Evolutionary conservation across 2,329 filamentous ascomycete genomes (phyloP).

Genomic region (Fusarium xylarioides): DNA sequence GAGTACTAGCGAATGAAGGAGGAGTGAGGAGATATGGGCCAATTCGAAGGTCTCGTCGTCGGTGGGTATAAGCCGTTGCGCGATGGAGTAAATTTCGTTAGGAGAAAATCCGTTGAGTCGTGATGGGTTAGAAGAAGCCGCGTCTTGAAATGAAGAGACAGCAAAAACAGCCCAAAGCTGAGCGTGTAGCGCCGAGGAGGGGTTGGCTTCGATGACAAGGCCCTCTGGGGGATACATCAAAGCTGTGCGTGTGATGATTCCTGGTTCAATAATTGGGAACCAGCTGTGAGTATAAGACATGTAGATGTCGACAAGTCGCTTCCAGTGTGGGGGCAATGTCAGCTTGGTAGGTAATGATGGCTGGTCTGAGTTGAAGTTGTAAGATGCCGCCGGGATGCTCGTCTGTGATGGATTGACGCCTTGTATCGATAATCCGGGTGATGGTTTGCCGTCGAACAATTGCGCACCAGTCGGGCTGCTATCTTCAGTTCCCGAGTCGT

Average conservation of each 20-base stretch:
- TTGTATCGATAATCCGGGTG: conserved; percentile 31
- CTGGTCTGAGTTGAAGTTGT: conserved; percentile 5
- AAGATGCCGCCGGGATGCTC: not conserved
- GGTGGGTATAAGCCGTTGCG: conserved; percentile 58
- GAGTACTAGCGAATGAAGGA: conserved; percentile 70
- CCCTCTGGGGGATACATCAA: conserved; percentile 53
- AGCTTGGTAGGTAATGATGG: conserved; percentile 31
- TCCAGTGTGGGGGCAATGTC: conserved; percentile 62
- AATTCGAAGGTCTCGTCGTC: conserved; percentile 59
- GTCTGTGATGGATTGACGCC: conserved; percentile 18
- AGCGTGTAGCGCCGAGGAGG: conserved; percentile 55
- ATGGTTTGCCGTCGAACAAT: conserved; percentile 30
- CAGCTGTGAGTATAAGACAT: conserved; percentile 80
- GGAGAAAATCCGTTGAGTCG: conserved; percentile 10
- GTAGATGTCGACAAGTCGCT: conserved; percentile 74
- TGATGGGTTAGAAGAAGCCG: conserved; percentile 33
- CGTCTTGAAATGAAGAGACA: conserved; percentile 64
- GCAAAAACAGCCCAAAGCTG: conserved; percentile 69
- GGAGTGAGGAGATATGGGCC: conserved; percentile 49
- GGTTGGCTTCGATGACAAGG: conserved; percentile 41
- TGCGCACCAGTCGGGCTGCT: conserved; percentile 34
- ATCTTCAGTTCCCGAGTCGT: conserved; percentile 46
- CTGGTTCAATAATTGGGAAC: conserved; percentile 77
- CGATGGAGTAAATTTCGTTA: conserved; percentile 59
- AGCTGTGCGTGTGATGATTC: conserved; percentile 63